Percentiles rank a stretch among this genome's conserved stretches.
These are phyloP conservation scores for Penicillium aurantiogriseum DNA, from an alignment of 2,329 filamentous ascomycete species.

Conservation along the genomic window DNA sequence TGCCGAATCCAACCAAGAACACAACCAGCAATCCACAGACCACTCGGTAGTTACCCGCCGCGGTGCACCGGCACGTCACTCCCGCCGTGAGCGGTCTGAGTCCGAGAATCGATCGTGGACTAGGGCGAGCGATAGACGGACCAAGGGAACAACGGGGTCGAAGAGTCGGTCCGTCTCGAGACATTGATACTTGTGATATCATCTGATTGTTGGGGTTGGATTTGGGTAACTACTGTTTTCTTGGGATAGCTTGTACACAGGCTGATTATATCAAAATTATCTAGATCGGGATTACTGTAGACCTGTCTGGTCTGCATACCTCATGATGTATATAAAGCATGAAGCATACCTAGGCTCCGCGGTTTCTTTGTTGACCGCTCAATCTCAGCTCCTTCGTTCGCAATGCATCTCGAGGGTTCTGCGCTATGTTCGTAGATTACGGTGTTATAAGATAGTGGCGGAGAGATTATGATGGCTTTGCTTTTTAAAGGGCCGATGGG, in stretches of 20 bases:
- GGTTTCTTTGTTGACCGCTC: neutral
- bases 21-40: neutral
- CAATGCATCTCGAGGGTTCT: too few species aligned
- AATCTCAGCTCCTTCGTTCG: neutral
- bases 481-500: too few species aligned
- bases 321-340: neutral
- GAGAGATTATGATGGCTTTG: neutral
- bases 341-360: neutral
- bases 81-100: neutral
- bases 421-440: neutral
- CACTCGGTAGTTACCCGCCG: constrained; percentile 6
- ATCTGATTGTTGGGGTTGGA: neutral
- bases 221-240: neutral
- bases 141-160: constrained; percentile 1
- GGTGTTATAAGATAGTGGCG: neutral
- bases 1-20: neutral
- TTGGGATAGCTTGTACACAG: too few species aligned
- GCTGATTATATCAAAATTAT: too few species aligned
- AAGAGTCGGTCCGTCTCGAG: neutral
- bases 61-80: constrained; percentile 5
- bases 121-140: neutral
- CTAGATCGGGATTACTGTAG: neutral
- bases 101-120: neutral
- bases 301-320: neutral
- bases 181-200: neutral